Percentiles rank a stretch among this genome's conserved stretches.
phyloP scores from a whole-genome alignment of 805 yeast species.

The Saccharomyces jurei region DNA sequence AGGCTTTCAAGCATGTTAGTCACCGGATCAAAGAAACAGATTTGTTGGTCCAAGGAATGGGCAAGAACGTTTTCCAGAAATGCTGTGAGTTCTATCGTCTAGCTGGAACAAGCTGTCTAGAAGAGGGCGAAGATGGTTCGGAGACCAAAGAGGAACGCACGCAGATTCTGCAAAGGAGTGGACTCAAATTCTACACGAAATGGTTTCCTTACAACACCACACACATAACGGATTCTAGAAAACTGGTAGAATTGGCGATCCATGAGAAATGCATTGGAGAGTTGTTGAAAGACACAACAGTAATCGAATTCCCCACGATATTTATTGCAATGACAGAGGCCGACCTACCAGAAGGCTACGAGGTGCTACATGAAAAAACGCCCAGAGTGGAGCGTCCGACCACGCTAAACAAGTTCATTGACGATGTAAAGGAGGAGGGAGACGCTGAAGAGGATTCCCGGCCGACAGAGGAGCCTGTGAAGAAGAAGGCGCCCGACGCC shows the following conservation, averaged over 20 bases:
- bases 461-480: constrained; percentile 5
- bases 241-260: constrained; percentile 34
- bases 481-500: constrained; percentile 6
- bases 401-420: not conserved
- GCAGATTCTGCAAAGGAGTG: constrained; percentile 6
- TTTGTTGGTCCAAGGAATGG: constrained; percentile 25
- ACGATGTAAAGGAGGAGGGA: constrained; percentile 3
- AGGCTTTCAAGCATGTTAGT: constrained; percentile 31
- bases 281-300: constrained; percentile 46
- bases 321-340: constrained; percentile 32
- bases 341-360: constrained; percentile 23
- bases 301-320: constrained; percentile 74
- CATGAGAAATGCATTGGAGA: constrained; percentile 36
- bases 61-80: constrained; percentile 24
- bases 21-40: constrained; percentile 32
- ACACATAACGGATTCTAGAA: constrained; percentile 27
- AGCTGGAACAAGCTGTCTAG: not conserved
- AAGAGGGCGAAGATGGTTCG: constrained; percentile 3
- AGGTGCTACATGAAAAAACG: constrained; percentile 20
- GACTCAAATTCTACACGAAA: constrained; percentile 21
- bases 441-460: constrained; percentile 8
- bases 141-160: constrained; percentile 13
- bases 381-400: not conserved
- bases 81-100: constrained; percentile 16
- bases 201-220: constrained; percentile 29